Base-by-base conservation (phyloP, 495 filamentous ascomycete genomes). In the Friedmanniomyces simplex region DNA sequence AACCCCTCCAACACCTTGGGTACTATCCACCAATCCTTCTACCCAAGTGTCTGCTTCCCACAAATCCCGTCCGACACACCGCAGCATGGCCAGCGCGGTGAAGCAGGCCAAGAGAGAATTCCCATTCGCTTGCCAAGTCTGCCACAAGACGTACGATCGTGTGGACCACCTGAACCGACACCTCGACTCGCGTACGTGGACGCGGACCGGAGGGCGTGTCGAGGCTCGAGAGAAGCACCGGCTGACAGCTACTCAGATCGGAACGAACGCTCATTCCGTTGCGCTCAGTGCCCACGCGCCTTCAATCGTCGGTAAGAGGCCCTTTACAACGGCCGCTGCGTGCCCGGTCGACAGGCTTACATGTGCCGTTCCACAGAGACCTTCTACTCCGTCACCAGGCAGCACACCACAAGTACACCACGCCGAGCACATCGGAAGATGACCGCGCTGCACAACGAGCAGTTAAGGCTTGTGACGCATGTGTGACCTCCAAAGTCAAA, bases 91-190 rank as follows among this genome's bases (percentile, higher is more conserved):
- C 6, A 47, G 8, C 21, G 20, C 43, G 43, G 20, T 47, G 43
- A 22, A 22, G 7, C 13, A 47, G 43, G 11, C 11, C 13, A 47
- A 47, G 43, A n/a, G 11, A n/a, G 7, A 16, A 22, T n/a, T 21
- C 7, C 22, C 51, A 8, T 53, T 39, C 22, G 36, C 32, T 11
- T 67, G 65, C 48, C 46, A 54, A 25, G 34, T 50, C 1, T 67
- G 65, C 46, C n/a, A 34, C 0, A 61, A 60, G 36, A 41, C 57
- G 1, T 67, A 63, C 39, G 47, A 28, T 16, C 24, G 47, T n/a
- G 59, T 54, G 12, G 63, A 67, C 46, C 51, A 63, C 34, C 58
- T 67, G 13, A 61, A 53, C 45, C 51, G 65, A 36, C 65, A 67
- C 36, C 59, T 54, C 0, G 48, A 34, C 24, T 34, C 32, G 8